Evolutionary conservation across 495 filamentous ascomycete genomes (phyloP), one percentile per base, ranked within the genome.

Genomic region (Talaromyces ruber): DNA sequence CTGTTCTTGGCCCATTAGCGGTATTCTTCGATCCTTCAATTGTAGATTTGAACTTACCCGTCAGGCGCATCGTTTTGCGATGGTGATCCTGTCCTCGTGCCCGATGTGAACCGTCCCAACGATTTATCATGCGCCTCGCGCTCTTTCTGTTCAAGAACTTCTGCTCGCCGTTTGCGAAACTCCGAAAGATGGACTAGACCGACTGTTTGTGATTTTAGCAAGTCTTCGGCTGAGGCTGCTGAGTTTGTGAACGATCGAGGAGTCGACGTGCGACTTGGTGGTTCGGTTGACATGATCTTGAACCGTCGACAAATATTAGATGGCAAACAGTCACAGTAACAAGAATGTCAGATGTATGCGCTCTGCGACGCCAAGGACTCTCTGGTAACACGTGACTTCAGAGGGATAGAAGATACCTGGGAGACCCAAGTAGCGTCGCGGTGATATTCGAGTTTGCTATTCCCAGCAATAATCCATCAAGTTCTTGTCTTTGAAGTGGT

Each of bases 101-200:
- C 76, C 59, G 78, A 71, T 66, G 77, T 74, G 59, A 81, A 69
- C 67, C 79, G 73, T 11, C 81, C 81, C 1, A 80, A 67, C n/a
- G 81, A 72, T 62, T 81, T 78, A 45, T 85, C 82, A 66, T 91
- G 85, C 3, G 87, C 88, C 70, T 94, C 91, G 62, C 89, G 83
- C 66, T 92, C 89, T 70, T 93, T 93, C 69, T 91, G 90, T 73
- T 98, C 94, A 30, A 96, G 78, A 28, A 93, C 91, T 73, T 98
- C 91, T 65, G 92, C 93, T 72, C 94, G 92, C 43, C 94, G 87
- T 75, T 98, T 98, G 73, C 94, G 92, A 77, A 97, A 98, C 71
- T 98, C 94, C 66, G 87, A 89, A 45, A 97, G 86, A 60, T 91
- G 82, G 50, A 98, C 94, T 14, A 98, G 86, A 51, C 94, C 94